Evolutionary conservation across 495 filamentous ascomycete species (phyloP).

Genomic region (Lasiosphaeriaceae sp.): DNA sequence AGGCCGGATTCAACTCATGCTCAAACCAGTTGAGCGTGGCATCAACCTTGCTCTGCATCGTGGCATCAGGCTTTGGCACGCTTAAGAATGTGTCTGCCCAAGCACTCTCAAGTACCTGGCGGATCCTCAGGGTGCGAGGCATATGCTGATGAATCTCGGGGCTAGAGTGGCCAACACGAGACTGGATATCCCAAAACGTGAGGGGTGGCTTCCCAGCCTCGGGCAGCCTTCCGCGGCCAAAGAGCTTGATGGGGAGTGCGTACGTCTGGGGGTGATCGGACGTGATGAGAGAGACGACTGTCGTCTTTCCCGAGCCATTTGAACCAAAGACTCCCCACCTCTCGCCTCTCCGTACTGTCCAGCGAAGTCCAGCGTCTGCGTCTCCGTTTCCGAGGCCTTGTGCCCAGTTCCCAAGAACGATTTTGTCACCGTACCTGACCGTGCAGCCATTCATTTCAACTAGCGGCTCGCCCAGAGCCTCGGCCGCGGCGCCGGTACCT

Average conservation of each 20-base stretch:
- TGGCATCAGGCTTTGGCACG: constrained; percentile 57
- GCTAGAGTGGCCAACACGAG: constrained; percentile 83
- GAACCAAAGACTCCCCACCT: constrained; percentile 90
- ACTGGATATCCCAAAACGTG: constrained; percentile 88
- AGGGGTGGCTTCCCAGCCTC: constrained; percentile 67
- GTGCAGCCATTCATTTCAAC: constrained; percentile 82
- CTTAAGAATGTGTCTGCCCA: constrained; percentile 84
- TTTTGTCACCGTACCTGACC: constrained; percentile 74
- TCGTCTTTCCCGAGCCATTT: constrained; percentile 91
- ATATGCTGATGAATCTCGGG: constrained; percentile 94
- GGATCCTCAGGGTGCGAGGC: constrained; percentile 70
- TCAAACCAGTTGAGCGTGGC: constrained; percentile 70
- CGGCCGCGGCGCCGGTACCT: neutral
- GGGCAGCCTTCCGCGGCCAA: constrained; percentile 77
- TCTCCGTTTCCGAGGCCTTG: constrained; percentile 49
- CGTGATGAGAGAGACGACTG: constrained; percentile 83
- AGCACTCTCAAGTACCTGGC: constrained; percentile 73
- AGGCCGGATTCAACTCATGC: constrained; percentile 60
- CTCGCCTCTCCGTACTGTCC: constrained; percentile 78
- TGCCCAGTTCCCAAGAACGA: constrained; percentile 75
- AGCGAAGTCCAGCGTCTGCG: constrained; percentile 60
- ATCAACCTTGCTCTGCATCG: constrained; percentile 54
- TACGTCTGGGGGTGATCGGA: constrained; percentile 96
- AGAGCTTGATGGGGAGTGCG: constrained; percentile 78
- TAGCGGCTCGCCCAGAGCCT: constrained; percentile 51